A percentile compares a stretch with the other conserved stretches of the same genome.
Evolutionary conservation across 2,329 filamentous ascomycete species (phyloP).

Genomic region (Xylaria sp.): DNA sequence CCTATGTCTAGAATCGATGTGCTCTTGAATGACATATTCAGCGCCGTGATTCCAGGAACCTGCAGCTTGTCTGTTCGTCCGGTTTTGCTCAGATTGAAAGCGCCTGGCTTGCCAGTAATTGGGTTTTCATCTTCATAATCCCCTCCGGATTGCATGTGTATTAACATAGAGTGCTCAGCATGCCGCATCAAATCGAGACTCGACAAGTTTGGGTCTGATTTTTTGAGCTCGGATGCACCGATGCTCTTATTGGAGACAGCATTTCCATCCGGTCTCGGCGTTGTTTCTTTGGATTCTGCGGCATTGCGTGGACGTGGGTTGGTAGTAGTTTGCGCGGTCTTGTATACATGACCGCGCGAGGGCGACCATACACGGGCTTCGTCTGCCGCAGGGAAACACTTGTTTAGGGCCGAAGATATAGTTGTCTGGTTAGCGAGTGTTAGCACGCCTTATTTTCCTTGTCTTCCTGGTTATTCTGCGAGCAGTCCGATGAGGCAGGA

Average conservation of each 20-base stretch:
- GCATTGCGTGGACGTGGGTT: slow-evolving; percentile 45
- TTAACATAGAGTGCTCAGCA: slow-evolving; percentile 67
- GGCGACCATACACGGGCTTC: slow-evolving; percentile 65
- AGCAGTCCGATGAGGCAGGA: slow-evolving; percentile 27
- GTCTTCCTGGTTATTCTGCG: neutral
- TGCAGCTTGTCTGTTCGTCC: slow-evolving; percentile 61
- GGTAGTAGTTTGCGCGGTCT: slow-evolving; percentile 49
- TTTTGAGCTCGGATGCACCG: slow-evolving; percentile 47
- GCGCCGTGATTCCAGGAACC: slow-evolving; percentile 40
- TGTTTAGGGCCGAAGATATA: slow-evolving; percentile 65
- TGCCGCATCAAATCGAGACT: slow-evolving; percentile 56
- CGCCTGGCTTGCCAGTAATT: slow-evolving; percentile 72
- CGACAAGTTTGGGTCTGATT: slow-evolving; percentile 50
- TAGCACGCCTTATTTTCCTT: slow-evolving; percentile 7
- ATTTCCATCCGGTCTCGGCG: slow-evolving; percentile 56
- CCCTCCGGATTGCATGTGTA: slow-evolving; percentile 68
- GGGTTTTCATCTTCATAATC: slow-evolving; percentile 76
- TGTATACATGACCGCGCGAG: slow-evolving; percentile 63
- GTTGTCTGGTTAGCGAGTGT: slow-evolving; percentile 54
- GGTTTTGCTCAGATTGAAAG: slow-evolving; percentile 71
- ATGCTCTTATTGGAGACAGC: slow-evolving; percentile 39
- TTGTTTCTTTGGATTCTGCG: slow-evolving; percentile 58
- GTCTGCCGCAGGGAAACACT: slow-evolving; percentile 62
- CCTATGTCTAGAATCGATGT: slow-evolving; percentile 41
- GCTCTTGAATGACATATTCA: slow-evolving; percentile 45